phyloP scores from a whole-genome alignment of 1,284 basidiomycete genomes.

The Cutaneotrichosporon sp. region DNA sequence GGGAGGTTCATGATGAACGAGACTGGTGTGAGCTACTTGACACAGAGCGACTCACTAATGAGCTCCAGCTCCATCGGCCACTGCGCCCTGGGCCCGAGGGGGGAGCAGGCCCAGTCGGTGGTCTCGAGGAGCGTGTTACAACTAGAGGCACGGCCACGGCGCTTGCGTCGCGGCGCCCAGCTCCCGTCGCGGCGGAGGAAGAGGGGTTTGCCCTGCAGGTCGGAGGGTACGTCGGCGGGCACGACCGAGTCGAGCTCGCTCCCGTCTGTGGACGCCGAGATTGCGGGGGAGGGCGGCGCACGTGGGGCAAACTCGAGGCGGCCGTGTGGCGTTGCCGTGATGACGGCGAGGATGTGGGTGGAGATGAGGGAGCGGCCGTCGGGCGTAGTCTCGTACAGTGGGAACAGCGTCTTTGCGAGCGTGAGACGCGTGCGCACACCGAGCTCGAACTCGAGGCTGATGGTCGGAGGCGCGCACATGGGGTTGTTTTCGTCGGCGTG shows the following conservation, averaged over 20 bases:
- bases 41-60: constrained; percentile 19
- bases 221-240: background rate
- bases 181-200: background rate
- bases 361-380: constrained; percentile 21
- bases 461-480: background rate
- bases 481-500: background rate
- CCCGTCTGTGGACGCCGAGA: background rate
- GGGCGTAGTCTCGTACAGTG: constrained; percentile 18
- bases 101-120: constrained; percentile 47
- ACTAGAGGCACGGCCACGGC: background rate
- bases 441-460: constrained; percentile 32
- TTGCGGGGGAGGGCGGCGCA: background rate
- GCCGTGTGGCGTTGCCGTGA: constrained; percentile 35
- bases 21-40: background rate
- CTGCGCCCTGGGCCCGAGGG: constrained; percentile 37
- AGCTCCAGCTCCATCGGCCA: constrained; percentile 31
- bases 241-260: background rate
- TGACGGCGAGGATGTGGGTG: constrained; percentile 27
- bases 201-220: background rate
- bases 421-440: constrained; percentile 31
- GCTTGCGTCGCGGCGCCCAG: background rate
- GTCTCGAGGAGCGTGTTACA: constrained; percentile 29
- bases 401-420: constrained; percentile 38
- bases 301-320: background rate
- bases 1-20: constrained; percentile 42